Conservation (phyloP, 2,329 filamentous ascomycete genomes). For the Alternaria conjuncta region DNA sequence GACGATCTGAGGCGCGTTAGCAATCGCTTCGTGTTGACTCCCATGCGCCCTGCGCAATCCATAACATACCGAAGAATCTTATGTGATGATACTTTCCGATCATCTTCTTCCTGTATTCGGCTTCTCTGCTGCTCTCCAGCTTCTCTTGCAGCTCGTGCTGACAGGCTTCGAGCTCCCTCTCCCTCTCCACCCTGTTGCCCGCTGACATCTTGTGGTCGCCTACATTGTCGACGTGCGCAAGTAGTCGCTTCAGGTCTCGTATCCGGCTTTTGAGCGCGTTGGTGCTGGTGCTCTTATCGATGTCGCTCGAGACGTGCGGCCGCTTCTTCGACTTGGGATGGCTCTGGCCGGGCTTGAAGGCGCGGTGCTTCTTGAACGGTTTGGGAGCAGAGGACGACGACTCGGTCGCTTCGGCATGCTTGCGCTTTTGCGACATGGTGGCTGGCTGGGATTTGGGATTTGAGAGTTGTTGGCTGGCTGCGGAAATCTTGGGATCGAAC, state of each 20-base stretch:
- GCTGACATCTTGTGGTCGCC: constrained; percentile 63
- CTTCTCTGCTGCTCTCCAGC: constrained; percentile 55
- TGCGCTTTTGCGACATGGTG: constrained; percentile 47
- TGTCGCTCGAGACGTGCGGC: constrained; percentile 28
- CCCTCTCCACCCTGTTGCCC: constrained; percentile 70
- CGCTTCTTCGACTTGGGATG: constrained; percentile 25
- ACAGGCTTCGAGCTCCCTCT: constrained; percentile 73
- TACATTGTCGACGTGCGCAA: constrained; percentile 63
- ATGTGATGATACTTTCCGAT: constrained; percentile 84
- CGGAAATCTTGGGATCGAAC: constrained; percentile 6
- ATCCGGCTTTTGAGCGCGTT: constrained; percentile 74
- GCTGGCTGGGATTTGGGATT: not conserved
- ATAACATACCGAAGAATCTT: constrained; percentile 74
- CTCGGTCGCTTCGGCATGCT: constrained; percentile 32
- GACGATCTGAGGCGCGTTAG: constrained; percentile 62
- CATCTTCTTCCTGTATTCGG: constrained; percentile 71
- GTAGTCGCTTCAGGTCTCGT: constrained; percentile 70
- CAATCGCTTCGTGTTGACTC: not conserved
- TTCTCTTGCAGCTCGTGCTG: constrained; percentile 64
- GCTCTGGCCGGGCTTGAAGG: constrained; percentile 25
- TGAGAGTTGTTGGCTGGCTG: constrained; percentile 1
- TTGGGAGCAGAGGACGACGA: constrained; percentile 15
- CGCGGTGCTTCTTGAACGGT: constrained; percentile 33
- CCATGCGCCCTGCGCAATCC: not conserved
- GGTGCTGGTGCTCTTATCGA: constrained; percentile 46